Conservation (phyloP, 805 yeast species). For the Zygosaccharomyces rouxii region DNA sequence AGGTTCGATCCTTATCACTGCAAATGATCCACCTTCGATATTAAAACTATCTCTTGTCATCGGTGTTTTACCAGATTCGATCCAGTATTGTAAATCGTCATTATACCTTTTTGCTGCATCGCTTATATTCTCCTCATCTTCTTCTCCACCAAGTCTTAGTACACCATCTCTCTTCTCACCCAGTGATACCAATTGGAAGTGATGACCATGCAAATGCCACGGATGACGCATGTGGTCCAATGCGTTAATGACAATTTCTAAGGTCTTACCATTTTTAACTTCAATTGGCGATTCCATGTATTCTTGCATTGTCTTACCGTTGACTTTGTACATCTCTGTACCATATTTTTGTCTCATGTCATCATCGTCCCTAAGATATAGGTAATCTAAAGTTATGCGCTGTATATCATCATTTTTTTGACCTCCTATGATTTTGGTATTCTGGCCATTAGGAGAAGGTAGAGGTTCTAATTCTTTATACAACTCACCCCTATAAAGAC, state of each 20-base stretch:
- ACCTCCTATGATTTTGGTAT: slow-evolving; percentile 5
- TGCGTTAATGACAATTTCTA: slow-evolving; percentile 64
- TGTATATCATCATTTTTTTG: slow-evolving; percentile 15
- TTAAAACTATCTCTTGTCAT: slow-evolving; percentile 57
- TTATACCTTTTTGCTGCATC: slow-evolving; percentile 40
- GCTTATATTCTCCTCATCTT: slow-evolving; percentile 35
- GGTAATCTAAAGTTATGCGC: slow-evolving; percentile 47
- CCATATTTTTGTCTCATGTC: slow-evolving; percentile 33
- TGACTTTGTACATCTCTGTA: slow-evolving; percentile 46
- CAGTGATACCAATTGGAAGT: slow-evolving; percentile 48
- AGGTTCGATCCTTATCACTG: slow-evolving; percentile 55
- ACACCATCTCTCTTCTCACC: slow-evolving; percentile 43
- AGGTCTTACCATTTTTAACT: slow-evolving; percentile 43
- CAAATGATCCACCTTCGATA: slow-evolving; percentile 55
- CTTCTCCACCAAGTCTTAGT: slow-evolving; percentile 33
- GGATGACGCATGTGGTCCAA: slow-evolving; percentile 65
- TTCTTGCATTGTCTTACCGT: slow-evolving; percentile 52
- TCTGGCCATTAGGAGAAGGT: not conserved
- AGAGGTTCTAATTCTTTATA: slow-evolving; percentile 22
- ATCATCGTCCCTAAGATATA: slow-evolving; percentile 45
- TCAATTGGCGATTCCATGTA: slow-evolving; percentile 49
- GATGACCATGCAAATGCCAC: slow-evolving; percentile 60
- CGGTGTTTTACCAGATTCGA: slow-evolving; percentile 41
- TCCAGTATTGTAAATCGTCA: slow-evolving; percentile 23
- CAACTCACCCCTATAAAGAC: slow-evolving; percentile 20